A percentile compares a stretch with the other conserved stretches of the same genome.
phyloP scores from a whole-genome alignment of 331 rosid genomes.

The Phaseolus coccineus region DNA sequence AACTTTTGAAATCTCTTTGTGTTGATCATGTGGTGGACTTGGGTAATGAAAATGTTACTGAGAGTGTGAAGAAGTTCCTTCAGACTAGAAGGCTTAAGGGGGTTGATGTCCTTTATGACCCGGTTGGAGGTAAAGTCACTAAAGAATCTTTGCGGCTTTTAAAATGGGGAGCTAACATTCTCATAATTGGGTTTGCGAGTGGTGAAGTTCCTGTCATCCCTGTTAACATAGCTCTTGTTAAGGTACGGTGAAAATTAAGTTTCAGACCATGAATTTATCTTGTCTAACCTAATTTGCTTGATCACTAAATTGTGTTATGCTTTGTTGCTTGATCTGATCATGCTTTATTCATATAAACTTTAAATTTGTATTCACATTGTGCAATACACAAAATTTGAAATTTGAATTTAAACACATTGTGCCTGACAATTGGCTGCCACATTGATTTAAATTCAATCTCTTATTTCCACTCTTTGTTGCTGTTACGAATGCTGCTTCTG shows the following conservation, averaged over 20 bases:
- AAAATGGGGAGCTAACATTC: conserved; percentile 91
- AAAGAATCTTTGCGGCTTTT: conserved; percentile 79
- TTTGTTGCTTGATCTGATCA: conserved; percentile 35
- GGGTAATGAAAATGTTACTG: conserved; percentile 61
- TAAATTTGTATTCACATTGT: conserved; percentile 19
- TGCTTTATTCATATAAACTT: conserved; percentile 24
- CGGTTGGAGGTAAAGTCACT: conserved; percentile 89
- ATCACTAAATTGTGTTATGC: conserved; percentile 10
- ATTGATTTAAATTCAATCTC: neutral
- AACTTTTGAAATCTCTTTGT: conserved; percentile 75
- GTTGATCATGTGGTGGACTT: conserved; percentile 94
- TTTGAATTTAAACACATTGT: neutral
- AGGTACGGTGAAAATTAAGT: conserved; percentile 59
- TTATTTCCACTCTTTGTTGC: neutral
- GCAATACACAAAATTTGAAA: conserved; percentile 4
- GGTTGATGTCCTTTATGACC: conserved; percentile 91
- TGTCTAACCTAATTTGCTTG: conserved; percentile 28
- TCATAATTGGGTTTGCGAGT: conserved; percentile 93
- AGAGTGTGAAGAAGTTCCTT: conserved; percentile 77
- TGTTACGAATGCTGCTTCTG: conserved; percentile 2
- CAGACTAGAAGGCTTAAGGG: conserved; percentile 79
- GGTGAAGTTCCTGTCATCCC: conserved; percentile 95
- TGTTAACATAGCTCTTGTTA: conserved; percentile 86
- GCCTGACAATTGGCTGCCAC: conserved; percentile 3
- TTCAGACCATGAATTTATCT: conserved; percentile 22